Evolutionary conservation across 768 basidiomycete species (phyloP).

Genomic region (Kwoniella newhampshirensis): DNA sequence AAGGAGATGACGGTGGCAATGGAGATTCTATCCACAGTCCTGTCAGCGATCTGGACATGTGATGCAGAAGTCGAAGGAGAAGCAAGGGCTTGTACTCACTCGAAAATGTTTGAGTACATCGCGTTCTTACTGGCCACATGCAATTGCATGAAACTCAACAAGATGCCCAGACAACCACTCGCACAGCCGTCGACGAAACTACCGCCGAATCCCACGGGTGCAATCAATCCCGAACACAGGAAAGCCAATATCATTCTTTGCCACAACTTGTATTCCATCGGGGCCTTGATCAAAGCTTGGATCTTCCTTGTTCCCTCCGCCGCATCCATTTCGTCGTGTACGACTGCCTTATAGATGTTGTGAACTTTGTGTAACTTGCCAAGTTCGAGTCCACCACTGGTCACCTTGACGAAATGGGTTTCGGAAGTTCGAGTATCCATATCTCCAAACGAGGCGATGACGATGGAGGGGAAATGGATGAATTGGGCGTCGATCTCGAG

Average conservation of each 20-base stretch:
- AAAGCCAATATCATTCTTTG: conserved; percentile 70
- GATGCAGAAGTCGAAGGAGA: neutral
- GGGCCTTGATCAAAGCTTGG: conserved; percentile 63
- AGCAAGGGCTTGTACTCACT: conserved; percentile 60
- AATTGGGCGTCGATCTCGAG: conserved; percentile 50
- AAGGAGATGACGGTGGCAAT: conserved; percentile 80
- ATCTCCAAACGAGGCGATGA: conserved; percentile 49
- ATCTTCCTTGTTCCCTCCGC: conserved; percentile 54
- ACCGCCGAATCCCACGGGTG: conserved; percentile 80
- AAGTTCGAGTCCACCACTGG: conserved; percentile 41
- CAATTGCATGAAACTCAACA: conserved; percentile 70
- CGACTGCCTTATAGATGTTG: conserved; percentile 43
- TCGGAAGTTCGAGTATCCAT: conserved; percentile 47
- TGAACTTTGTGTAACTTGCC: conserved; percentile 47
- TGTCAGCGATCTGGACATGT: neutral
- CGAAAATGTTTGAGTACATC: conserved; percentile 86
- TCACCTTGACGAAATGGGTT: conserved; percentile 45
- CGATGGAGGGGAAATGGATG: conserved; percentile 48
- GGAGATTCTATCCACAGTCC: conserved; percentile 62
- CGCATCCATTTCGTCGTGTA: conserved; percentile 49
- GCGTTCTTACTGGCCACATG: conserved; percentile 71
- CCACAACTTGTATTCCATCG: conserved; percentile 65
- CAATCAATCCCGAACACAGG: conserved; percentile 71
- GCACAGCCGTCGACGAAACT: conserved; percentile 58
- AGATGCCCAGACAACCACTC: conserved; percentile 57